Base-by-base conservation (phyloP, 139 green algal genomes). In the Bryopsis sp. region DNA sequence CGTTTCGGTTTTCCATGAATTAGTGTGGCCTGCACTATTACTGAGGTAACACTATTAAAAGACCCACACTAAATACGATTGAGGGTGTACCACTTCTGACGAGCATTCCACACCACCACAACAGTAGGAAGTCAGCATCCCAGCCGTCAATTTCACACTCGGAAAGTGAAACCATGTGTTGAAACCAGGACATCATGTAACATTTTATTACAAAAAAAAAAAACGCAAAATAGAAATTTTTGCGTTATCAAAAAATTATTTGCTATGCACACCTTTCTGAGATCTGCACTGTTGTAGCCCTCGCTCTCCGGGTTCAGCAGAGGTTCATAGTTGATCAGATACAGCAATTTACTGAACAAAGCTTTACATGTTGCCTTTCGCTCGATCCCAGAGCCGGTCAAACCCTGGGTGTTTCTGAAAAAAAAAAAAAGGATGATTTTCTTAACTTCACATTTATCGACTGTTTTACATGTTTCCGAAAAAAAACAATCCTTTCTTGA, bases 321-420 rank as follows among this genome's bases (percentile, higher is more conserved):
- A 33, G 79, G 73, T 34, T 89, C 77, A 32, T 66, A 62, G 76
- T 98, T 89, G 32, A 81, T 85, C 0, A 99, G 68, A 73, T 94
- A 97, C 36, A 96, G 81, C 71, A 99, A 73, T 82, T 99, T 99
- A 54, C 80, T 78, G 77, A 97, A 97, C 58, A 97, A 76, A 8
- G 48, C 68, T 72, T 69, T 74, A 70, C 82, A 87, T 11, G 88
- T 88, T 38, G 87, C 89, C 76, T 97, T 97, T 58, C 89, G 80
- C 78, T 95, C 78, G 1, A 86, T 28, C n/a, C 87, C 88, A 39
- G 58, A 31, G 43, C 28, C 24, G 32, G 58, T 65, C 58, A 65
- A 75, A 66, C 58, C 39, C 70, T 72, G 11, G 64, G 78, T 37
- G 93, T 78, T 47, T 83, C 88, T 46, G 71, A 24, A 24, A 64